phyloP scores from a whole-genome alignment of 805 yeast genomes.

The Debaryomyces hansenii region DNA sequence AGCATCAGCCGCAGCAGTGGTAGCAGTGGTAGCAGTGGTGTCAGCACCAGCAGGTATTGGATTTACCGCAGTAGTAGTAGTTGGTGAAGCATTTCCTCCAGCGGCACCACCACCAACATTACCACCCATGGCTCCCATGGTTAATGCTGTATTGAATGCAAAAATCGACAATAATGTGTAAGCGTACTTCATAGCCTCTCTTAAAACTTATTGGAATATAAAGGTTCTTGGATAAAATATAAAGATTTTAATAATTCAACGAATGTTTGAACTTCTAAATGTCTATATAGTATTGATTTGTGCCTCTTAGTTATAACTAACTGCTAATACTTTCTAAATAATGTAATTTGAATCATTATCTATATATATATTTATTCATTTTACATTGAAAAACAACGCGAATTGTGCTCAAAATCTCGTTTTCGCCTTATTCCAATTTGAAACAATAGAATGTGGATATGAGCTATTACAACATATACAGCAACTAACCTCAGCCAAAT shows the following conservation, averaged over 20 bases:
- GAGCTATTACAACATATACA: too few species aligned
- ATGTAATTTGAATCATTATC: too few species aligned
- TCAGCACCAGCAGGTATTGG: conserved; percentile 8
- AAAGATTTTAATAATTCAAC: too few species aligned
- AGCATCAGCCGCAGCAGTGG: conserved; percentile 5
- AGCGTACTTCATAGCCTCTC: neutral
- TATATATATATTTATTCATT: too few species aligned
- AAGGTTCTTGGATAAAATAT: too few species aligned
- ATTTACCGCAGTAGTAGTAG: neutral
- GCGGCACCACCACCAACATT: conserved; percentile 7
- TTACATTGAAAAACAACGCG: neutral
- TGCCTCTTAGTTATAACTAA: too few species aligned
- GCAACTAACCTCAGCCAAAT: too few species aligned
- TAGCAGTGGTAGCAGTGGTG: conserved; percentile 3
- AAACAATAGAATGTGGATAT: too few species aligned
- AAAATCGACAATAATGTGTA: conserved; percentile 1
- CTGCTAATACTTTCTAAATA: too few species aligned
- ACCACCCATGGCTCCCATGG: neutral
- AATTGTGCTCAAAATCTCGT: neutral
- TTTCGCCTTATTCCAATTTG: neutral
- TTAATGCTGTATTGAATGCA: neutral
- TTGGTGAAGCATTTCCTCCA: conserved; percentile 6
- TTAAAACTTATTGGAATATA: neutral
- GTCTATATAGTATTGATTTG: too few species aligned
- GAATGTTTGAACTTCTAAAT: too few species aligned